Percentiles rank a stretch among this genome's conserved stretches.
These are phyloP conservation scores for Erodium texanum DNA, from an alignment of 441 rosid species.

Conservation along the genomic window DNA sequence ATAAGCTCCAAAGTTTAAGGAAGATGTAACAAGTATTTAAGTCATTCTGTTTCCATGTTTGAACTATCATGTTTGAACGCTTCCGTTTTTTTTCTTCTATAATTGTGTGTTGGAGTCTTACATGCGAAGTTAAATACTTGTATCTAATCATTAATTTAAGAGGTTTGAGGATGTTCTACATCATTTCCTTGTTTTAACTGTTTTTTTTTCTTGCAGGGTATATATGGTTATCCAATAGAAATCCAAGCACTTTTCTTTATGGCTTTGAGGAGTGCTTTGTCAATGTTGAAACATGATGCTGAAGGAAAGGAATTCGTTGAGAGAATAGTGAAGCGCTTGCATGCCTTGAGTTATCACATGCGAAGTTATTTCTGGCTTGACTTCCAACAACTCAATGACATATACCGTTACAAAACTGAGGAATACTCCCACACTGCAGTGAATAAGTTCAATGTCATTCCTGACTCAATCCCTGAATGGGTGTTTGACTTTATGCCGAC, in stretches of 20 bases:
- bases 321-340: constrained; percentile 68
- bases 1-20: too few species aligned
- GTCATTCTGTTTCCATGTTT: too few species aligned
- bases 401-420: constrained; percentile 82
- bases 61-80: neutral
- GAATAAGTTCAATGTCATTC: constrained; percentile 35
- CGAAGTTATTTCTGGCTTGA: constrained; percentile 85
- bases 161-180: too few species aligned
- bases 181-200: neutral
- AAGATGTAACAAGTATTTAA: too few species aligned
- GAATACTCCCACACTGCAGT: constrained; percentile 82
- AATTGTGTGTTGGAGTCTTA: too few species aligned
- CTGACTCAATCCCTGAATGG: constrained; percentile 93
- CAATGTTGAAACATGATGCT: constrained; percentile 63
- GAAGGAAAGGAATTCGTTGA: constrained; percentile 82
- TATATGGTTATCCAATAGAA: constrained; percentile 88
- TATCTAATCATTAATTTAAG: too few species aligned
- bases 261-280: constrained; percentile 78
- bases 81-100: too few species aligned
- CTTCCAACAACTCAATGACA: constrained; percentile 80
- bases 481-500: constrained; percentile 77
- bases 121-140: too few species aligned
- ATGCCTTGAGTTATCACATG: constrained; percentile 80
- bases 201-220: constrained; percentile 46
- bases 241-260: constrained; percentile 86